Conservation (phyloP, 2,329 filamentous ascomycete genomes). For the Colletotrichum lupini region DNA sequence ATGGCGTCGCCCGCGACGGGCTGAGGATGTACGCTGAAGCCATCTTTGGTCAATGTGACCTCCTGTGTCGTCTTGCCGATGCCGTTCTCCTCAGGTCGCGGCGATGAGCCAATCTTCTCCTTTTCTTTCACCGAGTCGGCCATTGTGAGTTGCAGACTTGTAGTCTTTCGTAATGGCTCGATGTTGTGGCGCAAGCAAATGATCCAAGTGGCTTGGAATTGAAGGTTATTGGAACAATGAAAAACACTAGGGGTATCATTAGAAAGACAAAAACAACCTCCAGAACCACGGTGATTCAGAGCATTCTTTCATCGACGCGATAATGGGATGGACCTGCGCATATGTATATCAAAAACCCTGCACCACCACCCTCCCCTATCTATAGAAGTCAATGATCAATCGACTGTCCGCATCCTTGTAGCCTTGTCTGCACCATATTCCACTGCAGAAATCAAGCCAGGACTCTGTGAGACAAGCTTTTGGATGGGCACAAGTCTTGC, state of each 20-base stretch:
- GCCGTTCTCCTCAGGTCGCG: neutral
- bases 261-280: neutral
- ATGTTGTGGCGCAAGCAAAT: neutral
- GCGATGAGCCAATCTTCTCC: neutral
- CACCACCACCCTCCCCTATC: neutral
- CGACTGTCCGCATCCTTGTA: neutral
- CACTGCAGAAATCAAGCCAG: neutral
- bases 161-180: neutral
- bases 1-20: constrained; percentile 51
- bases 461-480: constrained; percentile 20
- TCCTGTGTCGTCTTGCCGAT: constrained; percentile 30
- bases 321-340: neutral
- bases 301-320: no score
- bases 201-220: neutral
- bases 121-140: constrained; percentile 24
- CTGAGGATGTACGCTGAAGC: constrained; percentile 50
- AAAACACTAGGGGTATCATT: neutral
- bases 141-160: neutral
- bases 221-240: neutral
- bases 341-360: neutral
- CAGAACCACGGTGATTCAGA: neutral
- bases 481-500: neutral
- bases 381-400: neutral
- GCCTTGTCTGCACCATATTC: neutral
- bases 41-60: constrained; percentile 38